Base-by-base conservation (phyloP, 2,329 filamentous ascomycete genomes). In the Fusarium decemcellulare region DNA sequence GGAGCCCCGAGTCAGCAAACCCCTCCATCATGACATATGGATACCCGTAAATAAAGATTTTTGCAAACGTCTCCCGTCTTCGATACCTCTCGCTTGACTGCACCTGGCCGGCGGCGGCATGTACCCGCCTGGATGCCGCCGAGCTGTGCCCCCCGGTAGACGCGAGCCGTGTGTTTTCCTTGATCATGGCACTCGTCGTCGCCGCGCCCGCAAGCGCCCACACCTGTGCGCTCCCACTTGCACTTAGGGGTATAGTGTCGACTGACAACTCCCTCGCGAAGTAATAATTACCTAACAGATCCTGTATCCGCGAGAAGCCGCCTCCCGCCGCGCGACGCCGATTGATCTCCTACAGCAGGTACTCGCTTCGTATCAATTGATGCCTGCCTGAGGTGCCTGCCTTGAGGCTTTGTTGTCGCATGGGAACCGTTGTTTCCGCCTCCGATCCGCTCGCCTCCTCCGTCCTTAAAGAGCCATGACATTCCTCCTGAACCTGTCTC, bases 171-270 rank as follows among this genome's bases (percentile, higher is more conserved):
- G 63, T 48, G 14, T 16, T 30, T 27, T 42, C 43, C 18, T 30
- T 40, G n/a, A 27, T 43, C 36, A 11, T 23, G 23, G 23, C 23
- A 23, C 23, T 23, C 46, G 34, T 36, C 29, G 46, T 29, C 46
- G 46, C 32, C 34, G 46, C 59, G 67, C 68, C 67, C 68, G 59
- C 63, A 64, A 60, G 55, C 60, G 62, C 65, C 62, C 72, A 62
- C 70, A 64, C 63, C 60, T 59, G 60, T 59, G 72, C 82, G 82
- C 79, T 78, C 82, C 78, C 77, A 87, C 84, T 84, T 87, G 85
- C 85, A 85, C 85, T 87, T 87, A 87, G 83, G 83, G 85, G 85
- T 83, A 83, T 86, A 87, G 85, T 78, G 74, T 72, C 70, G 63
- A 67, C 61, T 4, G 60, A 71, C 54, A 5, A 23, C 30, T 29